These are phyloP conservation scores for Psidium guajava DNA, from an alignment of 345 rosid species.

Conservation along the genomic window DNA sequence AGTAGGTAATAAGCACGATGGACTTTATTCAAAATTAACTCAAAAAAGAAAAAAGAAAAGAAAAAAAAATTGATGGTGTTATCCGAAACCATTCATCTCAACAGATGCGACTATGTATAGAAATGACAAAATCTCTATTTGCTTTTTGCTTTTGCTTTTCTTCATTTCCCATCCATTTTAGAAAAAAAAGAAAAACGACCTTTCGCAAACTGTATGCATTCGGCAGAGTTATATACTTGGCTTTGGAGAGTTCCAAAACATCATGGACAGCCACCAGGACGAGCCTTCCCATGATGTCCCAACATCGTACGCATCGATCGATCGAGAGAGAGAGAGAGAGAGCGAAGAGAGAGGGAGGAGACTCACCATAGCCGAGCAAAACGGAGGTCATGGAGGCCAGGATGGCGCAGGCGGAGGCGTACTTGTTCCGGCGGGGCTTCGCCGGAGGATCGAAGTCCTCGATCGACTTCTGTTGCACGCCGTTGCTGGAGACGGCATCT, in stretches of 20 bases:
- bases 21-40: background rate
- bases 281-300: too few relatives aligned
- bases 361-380: constrained; percentile 70
- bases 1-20: background rate
- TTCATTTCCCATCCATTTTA: background rate
- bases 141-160: background rate
- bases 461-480: background rate
- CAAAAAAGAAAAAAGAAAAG: background rate
- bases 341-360: background rate
- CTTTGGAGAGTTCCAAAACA: too few relatives aligned
- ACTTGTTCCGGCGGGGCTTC: constrained; percentile 44
- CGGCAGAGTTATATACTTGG: too few relatives aligned
- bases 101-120: background rate
- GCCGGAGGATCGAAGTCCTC: constrained; percentile 36
- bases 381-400: constrained; percentile 77
- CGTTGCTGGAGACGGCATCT: background rate
- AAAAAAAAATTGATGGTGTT: background rate
- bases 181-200: background rate
- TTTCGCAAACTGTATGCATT: background rate
- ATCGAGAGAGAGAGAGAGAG: too few relatives aligned
- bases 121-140: background rate
- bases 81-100: background rate
- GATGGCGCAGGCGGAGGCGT: constrained; percentile 49
- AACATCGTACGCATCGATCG: too few relatives aligned
- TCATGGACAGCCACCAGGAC: too few relatives aligned